Evolutionary conservation across 1,284 basidiomycete genomes (phyloP), one percentile per base, ranked within the genome.

Genomic region (Cutaneotrichosporon mucoides): DNA sequence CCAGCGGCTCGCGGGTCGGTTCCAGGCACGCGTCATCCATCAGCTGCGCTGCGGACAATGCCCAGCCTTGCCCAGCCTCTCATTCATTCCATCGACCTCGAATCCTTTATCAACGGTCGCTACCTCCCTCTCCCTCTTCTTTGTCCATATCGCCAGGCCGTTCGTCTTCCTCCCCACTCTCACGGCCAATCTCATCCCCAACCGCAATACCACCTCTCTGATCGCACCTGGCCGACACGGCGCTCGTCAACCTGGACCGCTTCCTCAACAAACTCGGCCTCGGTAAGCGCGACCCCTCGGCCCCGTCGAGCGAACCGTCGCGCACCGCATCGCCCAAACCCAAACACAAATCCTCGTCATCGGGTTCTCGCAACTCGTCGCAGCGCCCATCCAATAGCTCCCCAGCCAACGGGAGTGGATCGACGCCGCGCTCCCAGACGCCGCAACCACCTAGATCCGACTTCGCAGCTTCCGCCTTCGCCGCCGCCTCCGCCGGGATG

Each of bases 391-490:
- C 34, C 46, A 12, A 6, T n/a, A 13, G 34, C 46, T 13, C 43
- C 7, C 43, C 43, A 13, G 43, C 16, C 10, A 15, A 7, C 43
- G 43, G 43, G 8, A 7, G 43, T 40, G 12, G 38, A 8, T 40
- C 38, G 38, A 40, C 38, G 38, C 38, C 38, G 38, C 4, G 43
- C 43, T 6, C n/a, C 13, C 43, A 16, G 5, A 45, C 43, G 15
- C 15, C n/a, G 9, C 6, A 40, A 9, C 9, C 43, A 45, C n/a
- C 43, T 40, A n/a, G 53, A 33, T 60, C 59, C 37, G 57, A 56
- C 48, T 64, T 64, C 36, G 48, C 48, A 7, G 36, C 46, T 8
- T 54, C 55, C 3, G 63, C 63, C 8, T 33, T 51, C 15, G 63
- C 57, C 9, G 63, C 63, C 4, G 59, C 59, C 13, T 15, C 43